Evolutionary conservation across 106 monocot species (phyloP).

Genomic region (Dendrobium nobile): DNA sequence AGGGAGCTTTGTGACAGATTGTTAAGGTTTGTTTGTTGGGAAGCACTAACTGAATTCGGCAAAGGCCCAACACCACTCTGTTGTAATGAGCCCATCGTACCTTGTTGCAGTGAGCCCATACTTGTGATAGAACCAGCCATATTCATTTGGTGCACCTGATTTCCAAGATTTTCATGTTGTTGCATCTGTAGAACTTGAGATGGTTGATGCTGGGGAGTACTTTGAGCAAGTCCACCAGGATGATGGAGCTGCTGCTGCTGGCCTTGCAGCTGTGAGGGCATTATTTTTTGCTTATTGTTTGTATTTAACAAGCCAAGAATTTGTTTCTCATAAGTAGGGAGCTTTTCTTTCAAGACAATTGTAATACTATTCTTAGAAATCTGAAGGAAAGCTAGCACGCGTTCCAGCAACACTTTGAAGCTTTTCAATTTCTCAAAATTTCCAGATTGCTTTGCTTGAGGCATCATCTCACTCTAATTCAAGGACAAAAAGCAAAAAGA

Average conservation of each 20-base stretch:
- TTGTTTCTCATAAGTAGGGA: constrained; percentile 45
- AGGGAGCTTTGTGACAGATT: constrained; percentile 32
- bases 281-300: constrained; percentile 22
- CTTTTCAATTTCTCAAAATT: constrained; percentile 36
- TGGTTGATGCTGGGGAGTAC: constrained; percentile 36
- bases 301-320: constrained; percentile 41
- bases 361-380: constrained; percentile 28
- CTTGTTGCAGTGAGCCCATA: constrained; percentile 54
- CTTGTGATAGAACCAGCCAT: constrained; percentile 36
- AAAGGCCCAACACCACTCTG: constrained; percentile 37
- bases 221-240: constrained; percentile 23
- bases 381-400: constrained; percentile 21
- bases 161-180: constrained; percentile 54
- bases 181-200: constrained; percentile 51
- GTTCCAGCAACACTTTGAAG: constrained; percentile 28
- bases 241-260: constrained; percentile 67
- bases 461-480: constrained; percentile 9
- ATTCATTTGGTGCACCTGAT: constrained; percentile 49
- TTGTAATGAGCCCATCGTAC: constrained; percentile 36
- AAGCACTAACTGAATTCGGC: constrained; percentile 38
- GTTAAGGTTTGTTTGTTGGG: constrained; percentile 39
- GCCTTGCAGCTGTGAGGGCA: constrained; percentile 28
- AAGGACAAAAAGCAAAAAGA: constrained; percentile 10
- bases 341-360: constrained; percentile 29
- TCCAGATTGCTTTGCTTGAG: constrained; percentile 20